These are phyloP conservation scores for Herpomyces periplanetae DNA, from an alignment of 2,329 filamentous ascomycete genomes.

Conservation along the genomic window DNA sequence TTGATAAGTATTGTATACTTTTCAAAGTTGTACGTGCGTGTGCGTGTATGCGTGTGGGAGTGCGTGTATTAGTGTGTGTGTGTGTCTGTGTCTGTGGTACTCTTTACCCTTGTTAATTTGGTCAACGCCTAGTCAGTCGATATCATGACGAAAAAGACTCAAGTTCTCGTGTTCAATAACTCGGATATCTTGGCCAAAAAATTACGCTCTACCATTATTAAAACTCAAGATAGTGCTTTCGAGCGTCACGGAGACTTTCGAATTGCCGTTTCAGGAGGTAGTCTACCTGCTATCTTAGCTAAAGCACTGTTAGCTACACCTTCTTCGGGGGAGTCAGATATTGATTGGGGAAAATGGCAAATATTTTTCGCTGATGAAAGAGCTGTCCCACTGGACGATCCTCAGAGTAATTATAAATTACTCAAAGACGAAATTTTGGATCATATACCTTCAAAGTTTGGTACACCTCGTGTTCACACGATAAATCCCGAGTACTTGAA, in stretches of 20 bases:
- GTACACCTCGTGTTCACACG: slow-evolving; percentile 29
- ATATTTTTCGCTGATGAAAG: slow-evolving; percentile 97
- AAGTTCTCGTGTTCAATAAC: slow-evolving; percentile 32
- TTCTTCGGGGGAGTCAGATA: no score
- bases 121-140: no score
- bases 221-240: slow-evolving; percentile 39
- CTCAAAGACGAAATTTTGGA: slow-evolving; percentile 56
- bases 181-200: slow-evolving; percentile 27
- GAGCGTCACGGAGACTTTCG: slow-evolving; percentile 51
- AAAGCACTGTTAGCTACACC: slow-evolving; percentile 27
- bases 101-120: no score
- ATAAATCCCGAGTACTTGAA: slow-evolving; percentile 26
- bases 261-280: slow-evolving; percentile 68
- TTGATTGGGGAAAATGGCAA: slow-evolving; percentile 62
- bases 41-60: no score
- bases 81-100: no score
- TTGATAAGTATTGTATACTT: no score
- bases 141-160: no score
- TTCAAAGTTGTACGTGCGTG: no score
- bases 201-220: slow-evolving; percentile 43
- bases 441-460: slow-evolving; percentile 28
- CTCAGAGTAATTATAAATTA: slow-evolving; percentile 71
- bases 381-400: slow-evolving; percentile 57
- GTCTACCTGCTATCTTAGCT: slow-evolving; percentile 52
- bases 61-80: no score